Evolutionary conservation across 148 eudicot genomes (phyloP), one percentile per base, ranked within the genome.

Genomic region (Rhododendron henanense): DNA sequence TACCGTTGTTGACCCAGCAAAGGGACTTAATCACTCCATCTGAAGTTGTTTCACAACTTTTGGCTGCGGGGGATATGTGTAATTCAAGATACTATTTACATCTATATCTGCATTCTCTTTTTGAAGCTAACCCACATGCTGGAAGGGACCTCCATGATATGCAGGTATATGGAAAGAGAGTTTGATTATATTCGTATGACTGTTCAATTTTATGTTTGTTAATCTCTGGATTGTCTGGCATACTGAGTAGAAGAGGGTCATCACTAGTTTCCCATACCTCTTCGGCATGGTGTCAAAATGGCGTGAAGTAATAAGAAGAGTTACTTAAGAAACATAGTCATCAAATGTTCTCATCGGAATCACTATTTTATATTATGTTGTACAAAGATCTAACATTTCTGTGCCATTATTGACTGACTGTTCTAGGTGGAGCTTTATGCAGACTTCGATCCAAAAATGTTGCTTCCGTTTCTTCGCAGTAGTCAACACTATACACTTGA

Each of bases 401-500:
- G 18, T 84, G n/a, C 37, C 53, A 19, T 59, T 80, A 14, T 83
- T 78, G 57, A 35, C 83, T 39, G 25, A 81, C 57, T 71, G 63
- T 79, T 88, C 90, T 87, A 96, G 99, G 99, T 96, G 86, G 99
- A 96, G 93, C 93, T 96, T 75, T 96, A 96, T 90, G 98, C 98
- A 84, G 98, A 96, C 55, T 95, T 91, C 88, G 99, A 96, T 90
- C 88, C 86, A 76, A 92, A 93, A 86, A 96, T 94, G 98, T 88
- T 96, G 87, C 95, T 95, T 89, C 94, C 99, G 59, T 96, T 95
- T 91, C 95, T 96, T 50, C 96, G 98, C 81, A 94, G 96, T 88
- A 96, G 99, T 90, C 99, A 94, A 89, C 99, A 96, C 90, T 96
- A 95, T 85, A 96, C 93, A 47, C 90, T 96, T 84, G 99, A 96